These are phyloP conservation scores for Hypoxylon rickii DNA, from an alignment of 495 filamentous ascomycete species.

Conservation along the genomic window DNA sequence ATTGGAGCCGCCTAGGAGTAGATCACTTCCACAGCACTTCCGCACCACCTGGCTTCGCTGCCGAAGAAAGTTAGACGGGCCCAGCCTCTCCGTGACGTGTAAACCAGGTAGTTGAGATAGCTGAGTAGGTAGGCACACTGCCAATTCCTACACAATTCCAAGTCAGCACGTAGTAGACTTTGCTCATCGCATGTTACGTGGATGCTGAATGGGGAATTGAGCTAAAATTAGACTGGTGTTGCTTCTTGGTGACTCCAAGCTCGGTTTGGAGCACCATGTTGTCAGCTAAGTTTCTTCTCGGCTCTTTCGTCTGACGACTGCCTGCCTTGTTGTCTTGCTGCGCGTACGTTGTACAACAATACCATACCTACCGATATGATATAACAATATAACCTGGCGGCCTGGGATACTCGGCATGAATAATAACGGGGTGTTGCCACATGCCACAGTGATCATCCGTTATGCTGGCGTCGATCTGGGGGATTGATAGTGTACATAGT, in stretches of 20 bases:
- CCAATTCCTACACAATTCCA: not conserved
- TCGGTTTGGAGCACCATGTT: constrained; percentile 14
- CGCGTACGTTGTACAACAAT: not conserved
- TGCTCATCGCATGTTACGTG: constrained; percentile 19
- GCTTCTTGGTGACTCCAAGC: constrained; percentile 1
- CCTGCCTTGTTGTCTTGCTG: too few relatives aligned
- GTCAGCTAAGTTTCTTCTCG: constrained; percentile 16
- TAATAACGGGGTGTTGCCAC: constrained; percentile 22
- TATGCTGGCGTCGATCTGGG: constrained; percentile 35
- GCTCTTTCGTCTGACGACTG: constrained; percentile 23
- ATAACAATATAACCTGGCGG: not conserved
- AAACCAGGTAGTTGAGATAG: constrained; percentile 20
- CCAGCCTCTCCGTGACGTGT: constrained; percentile 34
- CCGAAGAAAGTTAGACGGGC: constrained; percentile 27
- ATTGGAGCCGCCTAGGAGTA: constrained; percentile 29
- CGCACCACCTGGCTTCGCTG: constrained; percentile 12
- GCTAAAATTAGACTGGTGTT: constrained; percentile 29
- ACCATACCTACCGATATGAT: not conserved
- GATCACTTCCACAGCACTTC: constrained; percentile 17
- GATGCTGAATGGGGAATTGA: constrained; percentile 12
- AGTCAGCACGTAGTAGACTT: not conserved
- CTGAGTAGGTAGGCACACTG: constrained; percentile 4
- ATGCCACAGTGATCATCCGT: constrained; percentile 33
- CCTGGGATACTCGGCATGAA: constrained; percentile 17
- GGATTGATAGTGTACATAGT: too few relatives aligned